Percentiles rank a stretch among this genome's conserved stretches.
Evolutionary conservation across 768 basidiomycete genomes (phyloP).

Genomic region (Podaxis carcinomalis): DNA sequence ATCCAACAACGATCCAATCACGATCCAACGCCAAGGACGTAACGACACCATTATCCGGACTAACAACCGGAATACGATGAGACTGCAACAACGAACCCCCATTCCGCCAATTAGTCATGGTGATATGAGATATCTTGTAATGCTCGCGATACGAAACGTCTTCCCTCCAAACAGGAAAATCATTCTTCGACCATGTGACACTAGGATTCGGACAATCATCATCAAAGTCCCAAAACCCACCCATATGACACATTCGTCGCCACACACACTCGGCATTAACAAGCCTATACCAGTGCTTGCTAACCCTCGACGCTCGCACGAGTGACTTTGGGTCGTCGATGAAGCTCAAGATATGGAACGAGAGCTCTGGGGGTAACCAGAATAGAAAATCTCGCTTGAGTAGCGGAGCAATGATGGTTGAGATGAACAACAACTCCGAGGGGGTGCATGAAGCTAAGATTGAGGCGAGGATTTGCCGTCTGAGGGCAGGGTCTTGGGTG

Average conservation of each 20-base stretch:
- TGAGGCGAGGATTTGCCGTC: constrained; percentile 48
- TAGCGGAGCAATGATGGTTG: constrained; percentile 56
- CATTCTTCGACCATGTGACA: constrained; percentile 3
- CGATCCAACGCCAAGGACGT: constrained; percentile 83
- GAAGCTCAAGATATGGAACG: constrained; percentile 69
- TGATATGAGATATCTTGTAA: constrained; percentile 71
- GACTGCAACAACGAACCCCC: constrained; percentile 68
- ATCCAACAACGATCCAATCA: constrained; percentile 83
- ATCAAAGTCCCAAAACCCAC: constrained; percentile 41
- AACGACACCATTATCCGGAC: constrained; percentile 60
- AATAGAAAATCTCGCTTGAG: constrained; percentile 59
- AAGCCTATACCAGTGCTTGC: constrained; percentile 65
- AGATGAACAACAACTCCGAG: constrained; percentile 62
- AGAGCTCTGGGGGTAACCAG: constrained; percentile 51
- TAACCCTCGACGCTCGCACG: constrained; percentile 65
- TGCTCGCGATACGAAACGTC: constrained; percentile 61
- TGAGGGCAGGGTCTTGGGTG: constrained; percentile 28
- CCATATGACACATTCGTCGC: constrained; percentile 65
- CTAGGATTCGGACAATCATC: constrained; percentile 7
- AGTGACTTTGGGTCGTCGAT: constrained; percentile 74
- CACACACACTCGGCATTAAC: constrained; percentile 76
- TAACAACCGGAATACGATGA: constrained; percentile 46
- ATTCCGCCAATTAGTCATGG: constrained; percentile 74
- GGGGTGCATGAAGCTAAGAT: constrained; percentile 52
- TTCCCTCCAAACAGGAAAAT: not conserved